phyloP scores from a whole-genome alignment of 1,284 basidiomycete species.

The Pseudozyma sp. region DNA sequence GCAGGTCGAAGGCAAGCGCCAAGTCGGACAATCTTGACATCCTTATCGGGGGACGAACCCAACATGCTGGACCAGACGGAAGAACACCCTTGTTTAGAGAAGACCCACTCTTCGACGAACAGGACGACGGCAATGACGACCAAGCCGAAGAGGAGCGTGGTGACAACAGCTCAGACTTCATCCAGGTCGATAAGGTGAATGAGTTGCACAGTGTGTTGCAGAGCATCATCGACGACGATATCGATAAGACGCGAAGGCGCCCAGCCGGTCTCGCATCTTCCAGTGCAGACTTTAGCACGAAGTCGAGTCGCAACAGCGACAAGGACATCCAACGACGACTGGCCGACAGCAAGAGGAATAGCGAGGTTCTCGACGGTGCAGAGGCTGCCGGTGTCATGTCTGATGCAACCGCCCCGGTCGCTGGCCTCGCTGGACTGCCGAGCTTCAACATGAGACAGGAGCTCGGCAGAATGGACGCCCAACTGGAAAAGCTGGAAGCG shows the following conservation, averaged over 20 bases:
- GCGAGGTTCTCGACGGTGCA: not conserved
- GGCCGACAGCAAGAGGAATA: conserved; percentile 19
- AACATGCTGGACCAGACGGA: conserved; percentile 45
- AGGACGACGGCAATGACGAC: conserved; percentile 32
- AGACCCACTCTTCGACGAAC: conserved; percentile 58
- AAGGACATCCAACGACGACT: conserved; percentile 12
- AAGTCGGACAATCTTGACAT: conserved; percentile 56
- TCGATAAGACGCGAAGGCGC: conserved; percentile 26
- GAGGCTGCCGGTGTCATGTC: not conserved
- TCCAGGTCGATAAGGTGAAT: conserved; percentile 53
- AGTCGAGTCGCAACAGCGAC: conserved; percentile 17
- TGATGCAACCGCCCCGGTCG: conserved; percentile 1
- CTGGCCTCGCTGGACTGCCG: conserved; percentile 10
- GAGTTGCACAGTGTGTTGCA: conserved; percentile 89
- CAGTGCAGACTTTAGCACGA: conserved; percentile 11
- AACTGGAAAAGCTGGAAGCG: conserved; percentile 79
- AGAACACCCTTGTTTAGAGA: conserved; percentile 54
- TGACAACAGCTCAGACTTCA: conserved; percentile 37
- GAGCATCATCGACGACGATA: conserved; percentile 86
- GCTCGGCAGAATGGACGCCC: conserved; percentile 71
- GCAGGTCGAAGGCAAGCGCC: conserved; percentile 40
- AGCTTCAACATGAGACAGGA: conserved; percentile 37
- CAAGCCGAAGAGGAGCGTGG: conserved; percentile 25
- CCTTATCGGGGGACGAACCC: conserved; percentile 55
- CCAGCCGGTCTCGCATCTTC: conserved; percentile 10